Conservation (phyloP, 2,329 filamentous ascomycete species). For the Sporothrix protearum region DNA sequence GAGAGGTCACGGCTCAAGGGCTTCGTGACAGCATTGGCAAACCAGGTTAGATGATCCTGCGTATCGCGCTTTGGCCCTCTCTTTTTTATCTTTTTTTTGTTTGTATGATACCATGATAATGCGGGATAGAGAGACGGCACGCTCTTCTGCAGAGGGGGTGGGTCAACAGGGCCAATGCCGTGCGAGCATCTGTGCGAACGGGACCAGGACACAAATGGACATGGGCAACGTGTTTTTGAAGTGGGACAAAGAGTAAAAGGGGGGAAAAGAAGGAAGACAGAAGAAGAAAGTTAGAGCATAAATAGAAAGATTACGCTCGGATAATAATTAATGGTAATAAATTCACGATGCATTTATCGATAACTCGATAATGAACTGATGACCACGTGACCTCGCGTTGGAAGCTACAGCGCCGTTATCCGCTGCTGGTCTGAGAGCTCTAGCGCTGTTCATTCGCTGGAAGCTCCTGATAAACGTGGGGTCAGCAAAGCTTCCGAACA, state of each 20-base stretch:
- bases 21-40: neutral
- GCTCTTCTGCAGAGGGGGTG: neutral
- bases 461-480: neutral
- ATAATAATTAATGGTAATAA: slow-evolving; percentile 4
- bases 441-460: slow-evolving; percentile 9
- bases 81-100: neutral
- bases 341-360: no score
- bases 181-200: slow-evolving; percentile 6
- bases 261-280: neutral
- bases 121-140: slow-evolving; percentile 2
- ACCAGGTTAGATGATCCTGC: neutral
- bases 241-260: neutral
- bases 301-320: no score
- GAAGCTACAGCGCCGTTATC: neutral
- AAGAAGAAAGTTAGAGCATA: neutral
- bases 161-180: neutral
- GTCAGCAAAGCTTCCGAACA: slow-evolving; percentile 12
- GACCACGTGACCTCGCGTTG: neutral
- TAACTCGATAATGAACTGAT: no score
- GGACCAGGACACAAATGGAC: neutral
- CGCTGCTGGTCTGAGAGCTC: neutral
- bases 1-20: neutral
- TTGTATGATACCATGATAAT: neutral
- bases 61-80: slow-evolving; percentile 11
- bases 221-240: neutral